These are phyloP conservation scores for Magnolia officinalis DNA, from an alignment of 164 flowering plant genomes.

Conservation along the genomic window DNA sequence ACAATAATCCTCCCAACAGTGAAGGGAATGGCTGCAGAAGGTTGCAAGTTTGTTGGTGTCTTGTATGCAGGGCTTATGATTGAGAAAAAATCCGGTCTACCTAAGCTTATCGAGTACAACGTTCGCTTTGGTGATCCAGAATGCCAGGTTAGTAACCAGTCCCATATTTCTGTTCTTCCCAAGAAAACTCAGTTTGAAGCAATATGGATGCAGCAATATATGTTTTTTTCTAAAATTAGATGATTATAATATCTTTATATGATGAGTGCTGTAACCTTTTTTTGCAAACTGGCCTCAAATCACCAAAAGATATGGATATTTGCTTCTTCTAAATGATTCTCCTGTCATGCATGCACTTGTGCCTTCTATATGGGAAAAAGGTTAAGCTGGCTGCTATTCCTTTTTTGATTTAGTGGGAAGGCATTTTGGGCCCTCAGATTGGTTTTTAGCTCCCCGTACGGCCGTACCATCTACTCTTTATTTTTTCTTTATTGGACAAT, in stretches of 20 bases:
- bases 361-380: too few species aligned
- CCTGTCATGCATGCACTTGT: too few species aligned
- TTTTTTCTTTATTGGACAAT: too few species aligned
- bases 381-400: too few species aligned
- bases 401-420: too few species aligned
- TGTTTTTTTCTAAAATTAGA: background rate
- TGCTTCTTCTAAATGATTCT: too few species aligned
- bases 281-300: too few species aligned
- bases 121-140: slow-evolving; percentile 99
- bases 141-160: slow-evolving; percentile 64
- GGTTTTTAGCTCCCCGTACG: too few species aligned
- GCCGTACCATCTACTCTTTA: too few species aligned
- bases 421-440: too few species aligned
- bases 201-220: background rate
- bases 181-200: background rate
- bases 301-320: too few species aligned
- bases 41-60: slow-evolving; percentile 93
- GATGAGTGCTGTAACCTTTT: background rate
- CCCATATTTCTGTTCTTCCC: background rate
- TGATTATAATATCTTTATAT: background rate
- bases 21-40: slow-evolving; percentile 89
- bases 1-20: slow-evolving; percentile 87
- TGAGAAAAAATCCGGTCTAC: slow-evolving; percentile 83
- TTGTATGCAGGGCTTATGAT: slow-evolving; percentile 97
- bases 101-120: slow-evolving; percentile 93